Base-by-base conservation (phyloP, 306 rosid species). In the Albizia julibrissin region DNA sequence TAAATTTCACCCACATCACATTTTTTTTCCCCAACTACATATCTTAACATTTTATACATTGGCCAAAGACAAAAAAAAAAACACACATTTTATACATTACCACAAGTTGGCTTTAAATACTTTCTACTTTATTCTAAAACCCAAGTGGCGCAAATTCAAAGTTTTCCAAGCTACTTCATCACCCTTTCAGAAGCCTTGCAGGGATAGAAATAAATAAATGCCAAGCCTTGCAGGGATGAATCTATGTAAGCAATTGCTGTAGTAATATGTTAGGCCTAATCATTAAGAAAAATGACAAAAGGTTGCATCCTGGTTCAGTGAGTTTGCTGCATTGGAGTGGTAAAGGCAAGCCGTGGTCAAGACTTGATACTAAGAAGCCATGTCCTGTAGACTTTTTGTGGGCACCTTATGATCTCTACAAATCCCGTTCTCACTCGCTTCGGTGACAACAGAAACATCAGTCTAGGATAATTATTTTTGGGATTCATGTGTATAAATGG, bases 291-390 rank as follows among this genome's bases (percentile, higher is more conserved):
- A 14, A 44, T 22, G 5, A 24, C 62, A 8, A 56, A 72, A 78
- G 78, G 81, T 74, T 95, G 90, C 99, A 95, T 84, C 87, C 92
- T 1, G 99, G 99, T 65, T 93, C 94, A 0, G 98, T 90, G 1
- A 95, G 99, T 83, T 89, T 95, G 92, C 61, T 95, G 49, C 99
- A 95, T 86, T 95, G 99, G 99, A 92, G 97, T 77, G 99, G 99
- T 27, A 93, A 91, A 78, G 99, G 99, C 84, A 95, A 95, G 79
- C 99, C 99, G 72, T 95, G 98, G 98, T 29, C 74, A 42, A 91
- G 99, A 87, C 88, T 95, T 70, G 97, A 95, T 82, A 82, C 89
- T 0, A 82, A 56, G 34, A 77, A 13, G 75, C 97, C 99, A 31
- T 95, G 99, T 40, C 90, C 90, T 2, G 87, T 93, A 56, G 99